Conservation (phyloP, 2,329 filamentous ascomycete species). For the Colletotrichum gloeosporioides region DNA sequence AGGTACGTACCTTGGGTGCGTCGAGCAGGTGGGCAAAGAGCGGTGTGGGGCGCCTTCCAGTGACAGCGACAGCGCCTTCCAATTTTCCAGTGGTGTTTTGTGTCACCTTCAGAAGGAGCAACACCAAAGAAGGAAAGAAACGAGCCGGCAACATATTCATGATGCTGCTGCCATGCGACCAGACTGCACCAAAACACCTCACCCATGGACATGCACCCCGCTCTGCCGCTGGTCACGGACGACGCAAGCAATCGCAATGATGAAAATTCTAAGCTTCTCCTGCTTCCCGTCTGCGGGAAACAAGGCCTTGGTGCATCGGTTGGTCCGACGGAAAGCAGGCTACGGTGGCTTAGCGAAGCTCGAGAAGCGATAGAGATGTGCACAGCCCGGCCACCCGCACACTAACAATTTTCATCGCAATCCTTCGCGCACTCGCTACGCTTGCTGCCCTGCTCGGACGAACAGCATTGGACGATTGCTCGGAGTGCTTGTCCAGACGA, state of each 20-base stretch:
- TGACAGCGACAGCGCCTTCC: not conserved
- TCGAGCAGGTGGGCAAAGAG: not conserved
- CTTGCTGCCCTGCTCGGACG: not conserved
- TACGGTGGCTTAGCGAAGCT: constrained; percentile 9
- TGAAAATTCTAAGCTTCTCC: not conserved
- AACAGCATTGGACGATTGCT: not conserved
- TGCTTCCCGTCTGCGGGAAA: not conserved
- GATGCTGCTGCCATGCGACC: not conserved
- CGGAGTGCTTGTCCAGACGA: not conserved
- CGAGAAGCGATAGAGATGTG: not conserved
- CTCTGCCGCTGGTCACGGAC: not conserved
- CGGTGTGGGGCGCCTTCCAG: not conserved
- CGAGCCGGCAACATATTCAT: not conserved
- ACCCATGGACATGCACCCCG: not conserved
- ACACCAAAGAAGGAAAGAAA: not conserved
- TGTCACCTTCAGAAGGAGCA: not conserved
- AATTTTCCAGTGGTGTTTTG: not conserved
- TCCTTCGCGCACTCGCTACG: not conserved
- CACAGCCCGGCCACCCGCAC: constrained; percentile 2
- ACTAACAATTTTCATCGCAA: not conserved
- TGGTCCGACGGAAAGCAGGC: constrained; percentile 4
- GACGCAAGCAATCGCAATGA: not conserved
- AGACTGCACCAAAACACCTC: not conserved
- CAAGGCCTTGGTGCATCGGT: constrained; percentile 5
- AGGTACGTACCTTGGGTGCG: not conserved